Conservation (phyloP, 371 early-diverging fungal genomes). For the Mortierella sp. region DNA sequence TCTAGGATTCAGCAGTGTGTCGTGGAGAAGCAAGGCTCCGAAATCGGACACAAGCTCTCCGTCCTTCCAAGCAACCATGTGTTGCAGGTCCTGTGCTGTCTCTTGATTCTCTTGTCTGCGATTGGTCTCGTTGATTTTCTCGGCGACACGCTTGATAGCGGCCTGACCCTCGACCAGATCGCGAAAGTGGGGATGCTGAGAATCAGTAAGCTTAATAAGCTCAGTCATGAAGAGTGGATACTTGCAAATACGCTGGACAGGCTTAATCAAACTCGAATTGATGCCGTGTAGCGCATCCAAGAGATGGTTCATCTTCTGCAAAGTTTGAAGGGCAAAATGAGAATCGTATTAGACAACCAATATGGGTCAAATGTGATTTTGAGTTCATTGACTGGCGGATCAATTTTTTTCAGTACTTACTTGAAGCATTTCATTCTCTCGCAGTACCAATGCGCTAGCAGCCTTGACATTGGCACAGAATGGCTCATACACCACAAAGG, state of each 20-base stretch:
- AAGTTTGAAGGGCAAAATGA: not conserved
- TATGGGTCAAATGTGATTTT: not conserved
- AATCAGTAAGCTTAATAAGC: slow-evolving; percentile 83
- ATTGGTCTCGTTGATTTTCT: slow-evolving; percentile 92
- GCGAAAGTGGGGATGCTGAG: slow-evolving; percentile 74
- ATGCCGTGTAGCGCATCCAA: slow-evolving; percentile 90
- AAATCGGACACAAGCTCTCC: slow-evolving; percentile 78
- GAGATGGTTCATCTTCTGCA: slow-evolving; percentile 70
- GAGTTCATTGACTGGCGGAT: not conserved
- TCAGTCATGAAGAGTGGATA: slow-evolving; percentile 93
- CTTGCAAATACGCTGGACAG: slow-evolving; percentile 97
- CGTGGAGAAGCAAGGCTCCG: slow-evolving; percentile 86
- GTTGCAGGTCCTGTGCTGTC: slow-evolving; percentile 82
- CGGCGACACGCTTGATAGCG: slow-evolving; percentile 89
- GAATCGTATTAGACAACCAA: not conserved
- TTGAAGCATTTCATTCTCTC: slow-evolving; percentile 66
- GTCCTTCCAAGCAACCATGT: slow-evolving; percentile 89
- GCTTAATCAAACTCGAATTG: slow-evolving; percentile 94
- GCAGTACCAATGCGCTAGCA: slow-evolving; percentile 71
- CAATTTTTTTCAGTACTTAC: slow-evolving; percentile 10
- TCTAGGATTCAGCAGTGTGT: slow-evolving; percentile 84
- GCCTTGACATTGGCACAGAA: slow-evolving; percentile 93
- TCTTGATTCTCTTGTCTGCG: slow-evolving; percentile 89
- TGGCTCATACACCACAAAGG: slow-evolving; percentile 94
- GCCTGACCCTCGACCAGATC: slow-evolving; percentile 86